phyloP scores from a whole-genome alignment of 371 early-diverging fungal species.

The Umbelopsis sp. region DNA sequence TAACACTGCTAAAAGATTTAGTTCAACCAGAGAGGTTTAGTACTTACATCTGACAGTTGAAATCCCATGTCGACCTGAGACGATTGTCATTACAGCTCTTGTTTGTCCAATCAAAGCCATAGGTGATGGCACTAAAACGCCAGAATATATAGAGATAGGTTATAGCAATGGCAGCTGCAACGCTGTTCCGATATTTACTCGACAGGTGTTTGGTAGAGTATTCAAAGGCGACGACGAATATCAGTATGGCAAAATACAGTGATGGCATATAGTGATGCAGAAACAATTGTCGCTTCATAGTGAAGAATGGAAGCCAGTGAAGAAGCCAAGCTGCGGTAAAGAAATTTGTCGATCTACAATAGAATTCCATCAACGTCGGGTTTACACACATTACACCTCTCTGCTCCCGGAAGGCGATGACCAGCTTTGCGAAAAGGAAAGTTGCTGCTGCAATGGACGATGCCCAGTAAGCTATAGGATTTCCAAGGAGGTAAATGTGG shows the following conservation, averaged over 20 bases:
- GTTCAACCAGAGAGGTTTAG: background rate
- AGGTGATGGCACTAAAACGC: conserved; percentile 77
- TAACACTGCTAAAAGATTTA: background rate
- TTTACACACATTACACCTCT: conserved; percentile 69
- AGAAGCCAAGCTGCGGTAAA: conserved; percentile 82
- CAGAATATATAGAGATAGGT: conserved; percentile 52
- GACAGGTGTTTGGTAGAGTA: conserved; percentile 62
- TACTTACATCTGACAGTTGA: background rate
- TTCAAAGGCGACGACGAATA: conserved; percentile 74
- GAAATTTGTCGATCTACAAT: conserved; percentile 76
- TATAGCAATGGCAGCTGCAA: conserved; percentile 42
- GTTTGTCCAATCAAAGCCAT: conserved; percentile 76
- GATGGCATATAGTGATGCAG: conserved; percentile 98
- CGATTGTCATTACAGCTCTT: conserved; percentile 51
- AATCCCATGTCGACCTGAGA: background rate
- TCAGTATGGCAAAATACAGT: conserved; percentile 81
- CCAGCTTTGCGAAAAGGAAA: conserved; percentile 61
- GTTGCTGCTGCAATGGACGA: conserved; percentile 64
- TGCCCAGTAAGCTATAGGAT: conserved; percentile 94
- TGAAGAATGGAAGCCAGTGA: conserved; percentile 95
- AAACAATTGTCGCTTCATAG: conserved; percentile 95
- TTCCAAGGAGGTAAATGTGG: conserved; percentile 96
- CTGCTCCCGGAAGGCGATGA: conserved; percentile 68
- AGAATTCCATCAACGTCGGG: conserved; percentile 38
- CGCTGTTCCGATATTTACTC: conserved; percentile 33